These are phyloP conservation scores for Panicum hallii DNA, from an alignment of 202 grass and related monocot genomes.

Conservation along the genomic window DNA sequence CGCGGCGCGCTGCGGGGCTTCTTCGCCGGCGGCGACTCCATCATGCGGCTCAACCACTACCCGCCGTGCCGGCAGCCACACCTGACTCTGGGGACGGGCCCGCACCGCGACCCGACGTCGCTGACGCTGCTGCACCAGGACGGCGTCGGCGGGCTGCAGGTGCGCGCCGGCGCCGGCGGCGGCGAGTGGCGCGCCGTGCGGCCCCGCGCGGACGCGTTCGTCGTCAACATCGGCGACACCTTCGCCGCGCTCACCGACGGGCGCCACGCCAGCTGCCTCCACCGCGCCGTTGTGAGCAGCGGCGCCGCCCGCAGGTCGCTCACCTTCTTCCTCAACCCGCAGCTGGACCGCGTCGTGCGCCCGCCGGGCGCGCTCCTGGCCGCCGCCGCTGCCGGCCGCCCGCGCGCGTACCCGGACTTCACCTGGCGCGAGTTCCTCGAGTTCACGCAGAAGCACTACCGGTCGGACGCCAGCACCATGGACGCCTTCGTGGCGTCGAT, in stretches of 20 bases:
- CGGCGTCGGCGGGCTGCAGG: slow-evolving; percentile 80
- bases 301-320: slow-evolving; percentile 57
- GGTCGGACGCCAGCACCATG: slow-evolving; percentile 69
- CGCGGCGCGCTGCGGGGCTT: slow-evolving; percentile 45
- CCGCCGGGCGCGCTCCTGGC: slow-evolving; percentile 45
- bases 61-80: slow-evolving; percentile 76
- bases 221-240: slow-evolving; percentile 95
- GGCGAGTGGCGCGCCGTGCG: slow-evolving; percentile 63
- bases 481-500: slow-evolving; percentile 63
- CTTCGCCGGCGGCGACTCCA: slow-evolving; percentile 63
- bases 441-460: slow-evolving; percentile 87
- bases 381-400: slow-evolving; percentile 6
- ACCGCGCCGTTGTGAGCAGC: slow-evolving; percentile 84
- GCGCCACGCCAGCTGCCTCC: slow-evolving; percentile 82
- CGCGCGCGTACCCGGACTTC: slow-evolving; percentile 79
- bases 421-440: slow-evolving; percentile 80
- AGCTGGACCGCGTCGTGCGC: slow-evolving; percentile 68
- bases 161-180: slow-evolving; percentile 39
- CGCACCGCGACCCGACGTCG: slow-evolving; percentile 90
- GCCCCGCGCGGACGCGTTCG: slow-evolving; percentile 67
- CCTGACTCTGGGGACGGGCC: slow-evolving; percentile 78
- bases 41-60: slow-evolving; percentile 89
- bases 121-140: slow-evolving; percentile 96
- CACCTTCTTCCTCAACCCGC: slow-evolving; percentile 86
- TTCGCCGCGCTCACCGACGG: slow-evolving; percentile 86